phyloP scores from a whole-genome alignment of 495 filamentous ascomycete species.

The Lepraria neglecta region DNA sequence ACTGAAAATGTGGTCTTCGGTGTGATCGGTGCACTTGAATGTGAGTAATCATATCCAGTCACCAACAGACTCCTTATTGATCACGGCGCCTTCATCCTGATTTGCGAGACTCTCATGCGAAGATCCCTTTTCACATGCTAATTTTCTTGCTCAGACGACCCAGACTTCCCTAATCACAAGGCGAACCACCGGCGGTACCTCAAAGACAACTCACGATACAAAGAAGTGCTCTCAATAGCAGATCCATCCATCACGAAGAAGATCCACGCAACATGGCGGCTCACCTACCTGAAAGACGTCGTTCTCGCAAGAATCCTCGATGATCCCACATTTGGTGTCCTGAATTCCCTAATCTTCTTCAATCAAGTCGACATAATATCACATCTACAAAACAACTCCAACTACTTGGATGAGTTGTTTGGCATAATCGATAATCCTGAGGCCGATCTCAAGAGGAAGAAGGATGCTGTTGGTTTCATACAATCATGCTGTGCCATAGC shows the following conservation, averaged over 20 bases:
- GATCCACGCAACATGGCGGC: conserved; percentile 90
- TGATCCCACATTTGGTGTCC: conserved; percentile 93
- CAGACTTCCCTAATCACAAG: conserved; percentile 97
- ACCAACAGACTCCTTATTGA: no score
- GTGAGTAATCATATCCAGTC: conserved; percentile 39
- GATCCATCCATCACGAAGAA: conserved; percentile 74
- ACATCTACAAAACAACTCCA: conserved; percentile 72
- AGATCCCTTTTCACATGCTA: conserved; percentile 3
- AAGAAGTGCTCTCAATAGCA: conserved; percentile 90
- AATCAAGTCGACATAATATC: conserved; percentile 97
- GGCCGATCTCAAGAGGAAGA: conserved; percentile 64
- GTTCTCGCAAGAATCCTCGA: conserved; percentile 93
- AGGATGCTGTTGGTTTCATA: conserved; percentile 91
- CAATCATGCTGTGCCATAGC: conserved; percentile 93
- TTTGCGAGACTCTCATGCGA: not conserved
- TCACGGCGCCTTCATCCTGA: not conserved
- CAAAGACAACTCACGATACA: conserved; percentile 79
- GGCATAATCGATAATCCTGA: conserved; percentile 67
- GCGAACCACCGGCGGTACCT: conserved; percentile 95
- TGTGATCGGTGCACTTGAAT: conserved; percentile 94
- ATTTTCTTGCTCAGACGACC: conserved; percentile 58
- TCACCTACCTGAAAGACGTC: conserved; percentile 98
- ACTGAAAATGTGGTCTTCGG: conserved; percentile 83
- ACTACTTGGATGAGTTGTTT: conserved; percentile 84
- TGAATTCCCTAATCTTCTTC: conserved; percentile 98